Percentiles rank a stretch among this genome's conserved stretches.
phyloP scores from a whole-genome alignment of 495 filamentous ascomycete species.

The Penicillium riverlandense region DNA sequence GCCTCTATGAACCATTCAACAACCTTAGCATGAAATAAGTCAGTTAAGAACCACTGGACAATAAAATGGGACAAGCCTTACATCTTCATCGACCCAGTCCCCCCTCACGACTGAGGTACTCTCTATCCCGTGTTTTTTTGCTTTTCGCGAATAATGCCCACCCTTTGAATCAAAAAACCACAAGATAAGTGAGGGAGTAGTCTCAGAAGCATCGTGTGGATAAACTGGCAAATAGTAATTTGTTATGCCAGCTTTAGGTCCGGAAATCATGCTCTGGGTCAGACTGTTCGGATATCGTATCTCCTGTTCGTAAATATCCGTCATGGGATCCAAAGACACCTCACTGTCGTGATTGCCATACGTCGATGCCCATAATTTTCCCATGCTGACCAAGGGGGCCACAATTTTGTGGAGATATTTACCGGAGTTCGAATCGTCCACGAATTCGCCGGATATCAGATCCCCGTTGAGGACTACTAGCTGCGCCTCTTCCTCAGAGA shows the following conservation, averaged over 20 bases:
- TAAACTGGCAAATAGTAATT: constrained; percentile 63
- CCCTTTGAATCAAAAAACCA: constrained; percentile 75
- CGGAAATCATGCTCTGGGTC: constrained; percentile 42
- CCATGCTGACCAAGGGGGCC: constrained; percentile 42
- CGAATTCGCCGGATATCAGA: constrained; percentile 64
- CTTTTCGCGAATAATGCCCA: constrained; percentile 45
- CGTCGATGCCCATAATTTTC: constrained; percentile 56
- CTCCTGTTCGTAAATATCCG: constrained; percentile 49
- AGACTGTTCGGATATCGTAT: constrained; percentile 43
- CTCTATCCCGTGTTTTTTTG: constrained; percentile 4
- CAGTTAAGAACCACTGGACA: not conserved
- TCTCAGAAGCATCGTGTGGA: constrained; percentile 4
- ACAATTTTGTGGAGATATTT: constrained; percentile 57
- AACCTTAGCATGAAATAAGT: constrained; percentile 21
- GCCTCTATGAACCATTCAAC: constrained; percentile 55
- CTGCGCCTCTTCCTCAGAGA: constrained; percentile 47
- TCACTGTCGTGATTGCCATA: constrained; percentile 72
- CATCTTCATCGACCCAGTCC: constrained; percentile 31
- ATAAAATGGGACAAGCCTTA: not conserved
- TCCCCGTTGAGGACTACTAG: constrained; percentile 71
- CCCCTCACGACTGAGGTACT: constrained; percentile 24
- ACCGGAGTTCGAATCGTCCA: constrained; percentile 48
- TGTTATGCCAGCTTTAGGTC: constrained; percentile 46
- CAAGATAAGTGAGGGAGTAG: constrained; percentile 45
- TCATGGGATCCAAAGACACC: constrained; percentile 46